These are phyloP conservation scores for Aspergillus ustus DNA, from an alignment of 2,329 filamentous ascomycete genomes.

Conservation along the genomic window DNA sequence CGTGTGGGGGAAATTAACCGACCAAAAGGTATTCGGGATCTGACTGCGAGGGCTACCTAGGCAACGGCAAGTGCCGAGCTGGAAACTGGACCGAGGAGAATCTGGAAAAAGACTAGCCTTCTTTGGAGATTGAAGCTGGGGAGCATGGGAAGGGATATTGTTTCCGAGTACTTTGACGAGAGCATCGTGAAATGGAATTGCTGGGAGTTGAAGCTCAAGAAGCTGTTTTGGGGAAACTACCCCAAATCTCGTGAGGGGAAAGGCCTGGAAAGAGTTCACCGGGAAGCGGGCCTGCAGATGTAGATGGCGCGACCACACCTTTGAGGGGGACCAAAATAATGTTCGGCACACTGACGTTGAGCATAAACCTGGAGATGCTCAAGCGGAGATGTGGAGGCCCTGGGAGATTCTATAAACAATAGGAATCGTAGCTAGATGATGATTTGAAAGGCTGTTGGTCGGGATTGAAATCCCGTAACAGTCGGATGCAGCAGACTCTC, in stretches of 20 bases:
- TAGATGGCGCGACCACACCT: slow-evolving; percentile 9
- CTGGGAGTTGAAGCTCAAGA: neutral
- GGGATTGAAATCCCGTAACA: neutral
- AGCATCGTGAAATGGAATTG: neutral
- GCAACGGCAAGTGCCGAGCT: slow-evolving; percentile 5
- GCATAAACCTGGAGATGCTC: slow-evolving; percentile 4
- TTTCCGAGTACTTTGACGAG: neutral
- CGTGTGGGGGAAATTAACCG: slow-evolving; percentile 30
- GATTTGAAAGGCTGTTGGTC: neutral
- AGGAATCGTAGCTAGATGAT: neutral
- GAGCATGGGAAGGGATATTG: neutral
- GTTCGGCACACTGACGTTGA: neutral
- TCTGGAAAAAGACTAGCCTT: neutral
- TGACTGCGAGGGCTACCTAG: slow-evolving; percentile 2
- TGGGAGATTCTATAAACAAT: neutral
- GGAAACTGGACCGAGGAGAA: neutral
- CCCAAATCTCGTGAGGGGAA: slow-evolving; percentile 40
- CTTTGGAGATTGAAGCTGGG: neutral
- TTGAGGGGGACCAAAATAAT: neutral
- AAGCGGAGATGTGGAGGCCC: slow-evolving; percentile 18
- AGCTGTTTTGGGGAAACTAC: slow-evolving; percentile 20
- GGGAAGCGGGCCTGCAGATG: slow-evolving; percentile 16
- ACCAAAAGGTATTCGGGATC: neutral
- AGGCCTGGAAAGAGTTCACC: slow-evolving; percentile 27
- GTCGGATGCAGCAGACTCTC: neutral